These are phyloP conservation scores for Cocos nucifera DNA, from an alignment of 176 grass and related monocot genomes.

Conservation along the genomic window DNA sequence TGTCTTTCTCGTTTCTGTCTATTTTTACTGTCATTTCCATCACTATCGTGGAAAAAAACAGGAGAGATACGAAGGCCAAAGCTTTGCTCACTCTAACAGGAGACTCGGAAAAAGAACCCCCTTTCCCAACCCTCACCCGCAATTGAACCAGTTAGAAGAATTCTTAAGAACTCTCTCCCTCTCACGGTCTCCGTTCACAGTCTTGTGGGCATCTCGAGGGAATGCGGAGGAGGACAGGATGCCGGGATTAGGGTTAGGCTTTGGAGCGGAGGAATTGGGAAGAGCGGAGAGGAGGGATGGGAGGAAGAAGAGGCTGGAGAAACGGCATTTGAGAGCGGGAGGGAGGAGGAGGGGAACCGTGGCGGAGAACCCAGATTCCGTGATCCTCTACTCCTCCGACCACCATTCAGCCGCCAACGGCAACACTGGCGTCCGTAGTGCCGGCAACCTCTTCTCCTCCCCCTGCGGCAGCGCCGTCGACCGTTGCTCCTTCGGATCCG, in stretches of 20 bases:
- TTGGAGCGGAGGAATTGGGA: background rate
- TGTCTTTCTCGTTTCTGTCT: no score
- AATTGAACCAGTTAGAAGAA: no score
- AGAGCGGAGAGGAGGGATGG: background rate
- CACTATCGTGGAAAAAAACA: no score
- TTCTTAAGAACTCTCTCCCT: background rate
- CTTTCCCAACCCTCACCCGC: no score
- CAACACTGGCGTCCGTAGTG: no score
- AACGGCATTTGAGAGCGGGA: slow-evolving; percentile 1
- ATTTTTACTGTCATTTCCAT: no score
- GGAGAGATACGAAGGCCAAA: no score
- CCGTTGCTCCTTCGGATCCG: slow-evolving; percentile 9
- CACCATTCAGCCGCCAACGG: background rate
- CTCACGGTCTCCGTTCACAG: background rate
- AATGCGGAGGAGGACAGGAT: slow-evolving; percentile 7
- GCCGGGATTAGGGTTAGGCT: slow-evolving; percentile 6
- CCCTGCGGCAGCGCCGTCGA: background rate
- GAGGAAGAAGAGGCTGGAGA: background rate
- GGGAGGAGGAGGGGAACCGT: background rate
- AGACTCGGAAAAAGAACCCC: no score
- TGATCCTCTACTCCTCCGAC: slow-evolving; percentile 1
- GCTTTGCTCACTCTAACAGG: no score
- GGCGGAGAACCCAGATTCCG: background rate
- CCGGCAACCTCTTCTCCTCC: slow-evolving; percentile 1
- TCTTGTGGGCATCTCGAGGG: background rate